A percentile compares a stretch with the other conserved stretches of the same genome.
Conservation (phyloP, 2,329 filamentous ascomycete genomes). For the Sphaerulina musiva region DNA sequence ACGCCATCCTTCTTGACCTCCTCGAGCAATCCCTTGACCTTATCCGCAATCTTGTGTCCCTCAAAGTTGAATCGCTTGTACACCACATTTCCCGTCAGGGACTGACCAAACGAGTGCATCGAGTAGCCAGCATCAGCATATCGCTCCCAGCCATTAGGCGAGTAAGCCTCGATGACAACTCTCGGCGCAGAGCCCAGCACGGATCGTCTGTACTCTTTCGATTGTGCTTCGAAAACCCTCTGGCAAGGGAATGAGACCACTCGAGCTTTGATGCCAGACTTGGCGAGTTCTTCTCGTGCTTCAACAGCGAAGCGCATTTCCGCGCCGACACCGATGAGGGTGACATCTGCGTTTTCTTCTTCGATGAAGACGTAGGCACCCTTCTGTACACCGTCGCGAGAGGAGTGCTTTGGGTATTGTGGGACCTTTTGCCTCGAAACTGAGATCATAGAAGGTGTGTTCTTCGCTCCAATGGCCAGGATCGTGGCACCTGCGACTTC, state of each 20-base stretch:
- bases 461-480: conserved; percentile 36
- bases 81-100: conserved; percentile 48
- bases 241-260: conserved; percentile 49
- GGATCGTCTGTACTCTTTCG: conserved; percentile 41
- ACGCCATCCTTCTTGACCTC: conserved; percentile 35
- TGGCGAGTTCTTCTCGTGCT: conserved; percentile 33
- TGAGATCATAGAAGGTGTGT: conserved; percentile 41
- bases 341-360: conserved; percentile 38
- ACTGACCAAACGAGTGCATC: conserved; percentile 52
- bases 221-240: conserved; percentile 45
- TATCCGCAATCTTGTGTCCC: conserved; percentile 39
- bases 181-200: conserved; percentile 37
- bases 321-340: conserved; percentile 47
- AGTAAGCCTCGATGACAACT: conserved; percentile 57
- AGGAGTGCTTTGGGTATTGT: conserved; percentile 35
- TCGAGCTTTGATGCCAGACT: conserved; percentile 40
- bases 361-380: conserved; percentile 41
- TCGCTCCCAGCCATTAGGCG: conserved; percentile 53
- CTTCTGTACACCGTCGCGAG: conserved; percentile 35
- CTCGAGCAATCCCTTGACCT: conserved; percentile 35
- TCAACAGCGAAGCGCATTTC: conserved; percentile 46
- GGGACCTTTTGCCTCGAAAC: conserved; percentile 39
- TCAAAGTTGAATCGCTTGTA: conserved; percentile 54
- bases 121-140: conserved; percentile 53
- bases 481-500: conserved; percentile 40